Evolutionary conservation across 164 flowering plant genomes (phyloP).

Genomic region (Chloranthus sessilifolius): DNA sequence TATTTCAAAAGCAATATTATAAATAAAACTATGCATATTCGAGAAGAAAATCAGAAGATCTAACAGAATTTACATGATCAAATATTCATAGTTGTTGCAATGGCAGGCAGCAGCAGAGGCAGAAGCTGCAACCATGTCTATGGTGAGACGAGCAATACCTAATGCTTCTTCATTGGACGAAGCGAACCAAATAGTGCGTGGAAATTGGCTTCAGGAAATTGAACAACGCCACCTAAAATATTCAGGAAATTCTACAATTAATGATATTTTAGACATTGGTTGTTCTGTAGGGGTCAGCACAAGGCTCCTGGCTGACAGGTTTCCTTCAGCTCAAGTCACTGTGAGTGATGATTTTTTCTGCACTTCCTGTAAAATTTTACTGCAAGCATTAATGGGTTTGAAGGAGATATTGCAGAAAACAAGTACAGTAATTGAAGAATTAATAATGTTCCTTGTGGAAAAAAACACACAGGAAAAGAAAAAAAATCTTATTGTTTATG

Average conservation of each 20-base stretch:
- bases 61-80: background rate
- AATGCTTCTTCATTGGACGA: conserved; percentile 51
- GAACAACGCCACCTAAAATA: conserved; percentile 45
- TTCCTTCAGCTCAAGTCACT: conserved; percentile 51
- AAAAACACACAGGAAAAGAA: no score
- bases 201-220: conserved; percentile 60
- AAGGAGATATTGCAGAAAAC: background rate
- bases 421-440: no score
- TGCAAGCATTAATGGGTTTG: background rate
- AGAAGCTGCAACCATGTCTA: conserved; percentile 65
- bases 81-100: background rate
- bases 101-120: conserved; percentile 82
- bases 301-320: conserved; percentile 50
- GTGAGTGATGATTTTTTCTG: conserved; percentile 29
- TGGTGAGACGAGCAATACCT: conserved; percentile 56
- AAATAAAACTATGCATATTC: no score
- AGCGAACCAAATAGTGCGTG: conserved; percentile 50
- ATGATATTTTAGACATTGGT: conserved; percentile 59
- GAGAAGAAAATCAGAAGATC: no score
- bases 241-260: conserved; percentile 32
- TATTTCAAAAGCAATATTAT: no score
- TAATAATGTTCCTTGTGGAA: no score
- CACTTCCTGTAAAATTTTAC: background rate
- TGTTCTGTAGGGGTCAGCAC: conserved; percentile 74
- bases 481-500: no score